These are phyloP conservation scores for Didymella pomorum DNA, from an alignment of 2,329 filamentous ascomycete species.

Conservation along the genomic window DNA sequence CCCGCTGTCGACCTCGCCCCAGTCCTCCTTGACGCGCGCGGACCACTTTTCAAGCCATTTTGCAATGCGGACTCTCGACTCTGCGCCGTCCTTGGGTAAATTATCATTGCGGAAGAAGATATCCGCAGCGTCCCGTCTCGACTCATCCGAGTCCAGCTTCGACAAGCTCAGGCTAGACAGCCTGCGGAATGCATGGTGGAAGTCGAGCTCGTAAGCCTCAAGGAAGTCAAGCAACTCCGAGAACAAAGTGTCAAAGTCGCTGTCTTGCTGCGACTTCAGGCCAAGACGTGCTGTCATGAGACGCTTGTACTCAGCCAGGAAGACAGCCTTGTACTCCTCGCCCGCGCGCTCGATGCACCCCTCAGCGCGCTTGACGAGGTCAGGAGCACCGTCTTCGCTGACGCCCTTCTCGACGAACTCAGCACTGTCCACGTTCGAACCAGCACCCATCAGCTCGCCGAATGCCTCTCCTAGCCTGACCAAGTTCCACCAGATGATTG, in stretches of 20 bases:
- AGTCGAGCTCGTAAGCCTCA: constrained; percentile 85
- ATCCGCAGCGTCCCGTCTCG: constrained; percentile 69
- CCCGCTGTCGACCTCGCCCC: constrained; percentile 65
- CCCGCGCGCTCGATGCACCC: constrained; percentile 79
- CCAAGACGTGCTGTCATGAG: constrained; percentile 84
- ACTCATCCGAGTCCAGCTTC: constrained; percentile 70
- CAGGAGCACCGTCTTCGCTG: constrained; percentile 69
- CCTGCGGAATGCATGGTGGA: constrained; percentile 90
- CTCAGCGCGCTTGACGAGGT: constrained; percentile 82
- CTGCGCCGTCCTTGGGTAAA: constrained; percentile 63
- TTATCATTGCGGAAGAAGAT: constrained; percentile 82
- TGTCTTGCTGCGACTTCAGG: constrained; percentile 71
- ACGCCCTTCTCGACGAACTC: constrained; percentile 78
- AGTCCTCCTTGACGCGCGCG: constrained; percentile 75
- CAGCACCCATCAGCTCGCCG: constrained; percentile 86
- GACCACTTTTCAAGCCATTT: constrained; percentile 86
- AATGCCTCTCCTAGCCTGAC: constrained; percentile 88
- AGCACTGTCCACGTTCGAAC: constrained; percentile 72
- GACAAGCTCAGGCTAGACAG: constrained; percentile 70
- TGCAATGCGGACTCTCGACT: constrained; percentile 71
- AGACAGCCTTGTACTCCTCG: constrained; percentile 88
- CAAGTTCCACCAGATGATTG: constrained; percentile 98
- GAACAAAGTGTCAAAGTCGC: constrained; percentile 82
- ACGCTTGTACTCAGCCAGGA: constrained; percentile 86
- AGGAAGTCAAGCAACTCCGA: constrained; percentile 83